Evolutionary conservation across 306 rosid species (phyloP).

Genomic region (Dryas alaskensis): DNA sequence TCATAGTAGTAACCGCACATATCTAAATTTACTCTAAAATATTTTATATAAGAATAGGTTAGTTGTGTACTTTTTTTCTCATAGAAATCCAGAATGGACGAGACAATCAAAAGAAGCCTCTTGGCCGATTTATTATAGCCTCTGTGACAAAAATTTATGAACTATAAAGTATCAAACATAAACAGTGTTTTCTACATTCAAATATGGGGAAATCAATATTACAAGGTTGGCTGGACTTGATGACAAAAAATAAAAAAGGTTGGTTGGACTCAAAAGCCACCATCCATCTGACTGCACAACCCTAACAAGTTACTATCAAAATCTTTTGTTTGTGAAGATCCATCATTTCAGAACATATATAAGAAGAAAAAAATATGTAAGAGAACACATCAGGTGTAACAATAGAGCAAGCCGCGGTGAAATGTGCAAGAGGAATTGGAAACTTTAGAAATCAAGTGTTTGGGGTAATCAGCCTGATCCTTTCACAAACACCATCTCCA

Average conservation of each 20-base stretch:
- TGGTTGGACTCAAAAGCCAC: neutral
- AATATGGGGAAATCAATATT: neutral
- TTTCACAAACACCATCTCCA: too few species aligned
- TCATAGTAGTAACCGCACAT: too few species aligned
- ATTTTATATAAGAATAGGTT: too few species aligned
- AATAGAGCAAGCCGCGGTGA: too few species aligned
- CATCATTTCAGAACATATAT: neutral
- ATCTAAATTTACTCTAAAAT: too few species aligned
- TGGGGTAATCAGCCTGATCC: too few species aligned
- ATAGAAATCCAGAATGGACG: too few species aligned
- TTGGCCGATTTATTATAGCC: too few species aligned
- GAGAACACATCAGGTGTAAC: neutral
- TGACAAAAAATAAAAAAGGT: too few species aligned
- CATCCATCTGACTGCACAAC: slow-evolving; percentile 15
- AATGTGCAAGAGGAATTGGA: too few species aligned
- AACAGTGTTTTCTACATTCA: neutral
- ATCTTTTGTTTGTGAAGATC: neutral
- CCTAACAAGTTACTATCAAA: neutral
- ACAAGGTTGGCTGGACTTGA: neutral
- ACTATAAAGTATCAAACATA: neutral
- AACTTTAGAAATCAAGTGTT: too few species aligned
- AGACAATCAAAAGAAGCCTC: neutral
- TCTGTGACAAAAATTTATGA: neutral
- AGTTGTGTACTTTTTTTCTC: too few species aligned
- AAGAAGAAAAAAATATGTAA: neutral